These are phyloP conservation scores for Cercospora sojina DNA, from an alignment of 2,329 filamentous ascomycete genomes.

Conservation along the genomic window DNA sequence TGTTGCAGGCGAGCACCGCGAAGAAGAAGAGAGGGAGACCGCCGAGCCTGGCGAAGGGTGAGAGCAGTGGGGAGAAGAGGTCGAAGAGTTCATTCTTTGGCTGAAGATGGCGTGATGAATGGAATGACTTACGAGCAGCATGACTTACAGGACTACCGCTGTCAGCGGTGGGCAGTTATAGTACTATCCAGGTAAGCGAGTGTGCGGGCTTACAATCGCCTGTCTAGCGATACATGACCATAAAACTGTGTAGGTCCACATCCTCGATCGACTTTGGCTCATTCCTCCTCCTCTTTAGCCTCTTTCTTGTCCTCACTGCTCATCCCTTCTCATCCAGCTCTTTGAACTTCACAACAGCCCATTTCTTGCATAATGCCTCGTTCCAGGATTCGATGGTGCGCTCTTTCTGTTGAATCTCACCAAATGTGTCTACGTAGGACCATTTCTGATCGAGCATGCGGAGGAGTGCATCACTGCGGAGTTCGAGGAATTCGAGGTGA, in stretches of 20 bases:
- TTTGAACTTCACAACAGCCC: slow-evolving; percentile 20
- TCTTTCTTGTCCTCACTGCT: not conserved
- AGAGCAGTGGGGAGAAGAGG: slow-evolving; percentile 23
- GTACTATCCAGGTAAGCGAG: not conserved
- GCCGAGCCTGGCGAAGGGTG: slow-evolving; percentile 2
- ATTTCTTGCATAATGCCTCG: slow-evolving; percentile 29
- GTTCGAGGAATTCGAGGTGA: slow-evolving; percentile 28
- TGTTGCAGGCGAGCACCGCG: slow-evolving; percentile 20
- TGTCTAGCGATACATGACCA: not conserved
- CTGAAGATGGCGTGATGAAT: not conserved
- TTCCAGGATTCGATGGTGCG: slow-evolving; percentile 29
- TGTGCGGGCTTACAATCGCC: not conserved
- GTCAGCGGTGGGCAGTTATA: not conserved
- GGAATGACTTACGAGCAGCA: not conserved
- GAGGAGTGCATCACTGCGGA: slow-evolving; percentile 27
- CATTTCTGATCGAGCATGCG: slow-evolving; percentile 38
- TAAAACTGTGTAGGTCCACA: not conserved
- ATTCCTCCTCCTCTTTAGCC: not conserved
- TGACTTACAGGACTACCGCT: not conserved
- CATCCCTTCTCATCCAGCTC: not conserved
- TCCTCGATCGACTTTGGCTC: not conserved
- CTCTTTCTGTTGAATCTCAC: slow-evolving; percentile 20
- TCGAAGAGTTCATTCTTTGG: slow-evolving; percentile 32
- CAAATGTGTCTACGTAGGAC: slow-evolving; percentile 21
- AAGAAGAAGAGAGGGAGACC: slow-evolving; percentile 35